These are phyloP conservation scores for Hypericum perforatum DNA, from an alignment of 345 rosid species.

Conservation along the genomic window DNA sequence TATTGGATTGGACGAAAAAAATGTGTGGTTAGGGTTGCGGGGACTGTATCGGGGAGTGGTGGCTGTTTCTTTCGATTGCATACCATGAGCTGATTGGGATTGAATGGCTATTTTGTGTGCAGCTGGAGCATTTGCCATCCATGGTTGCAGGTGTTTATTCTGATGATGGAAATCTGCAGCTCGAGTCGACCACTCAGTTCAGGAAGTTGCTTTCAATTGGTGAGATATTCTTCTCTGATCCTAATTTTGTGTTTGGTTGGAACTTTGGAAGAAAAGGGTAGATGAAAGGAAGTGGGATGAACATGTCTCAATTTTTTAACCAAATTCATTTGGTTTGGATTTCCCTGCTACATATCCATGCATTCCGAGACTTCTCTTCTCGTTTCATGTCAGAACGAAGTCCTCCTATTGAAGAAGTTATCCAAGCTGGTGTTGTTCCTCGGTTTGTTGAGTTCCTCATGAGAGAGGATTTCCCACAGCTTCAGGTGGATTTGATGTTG, in stretches of 20 bases:
- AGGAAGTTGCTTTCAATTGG: constrained; percentile 3
- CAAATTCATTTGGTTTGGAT: background rate
- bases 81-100: background rate
- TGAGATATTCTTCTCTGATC: background rate
- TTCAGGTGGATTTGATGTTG: background rate
- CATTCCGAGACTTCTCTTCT: background rate
- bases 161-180: constrained; percentile 2
- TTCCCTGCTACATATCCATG: background rate
- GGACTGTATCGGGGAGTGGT: no score
- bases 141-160: constrained; percentile 5
- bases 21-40: no score
- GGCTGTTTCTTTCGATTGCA: background rate
- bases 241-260: no score
- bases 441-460: constrained; percentile 5
- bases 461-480: constrained; percentile 6
- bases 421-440: constrained; percentile 7
- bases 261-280: no score
- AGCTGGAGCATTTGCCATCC: constrained; percentile 6
- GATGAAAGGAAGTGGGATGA: no score
- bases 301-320: no score
- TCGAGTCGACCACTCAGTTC: constrained; percentile 1
- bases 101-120: background rate
- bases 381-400: background rate
- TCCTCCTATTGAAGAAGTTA: constrained; percentile 8
- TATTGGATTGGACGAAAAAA: no score